These are phyloP conservation scores for Trichomonas tenax DNA, from an alignment of 208 protist species.

Conservation along the genomic window DNA sequence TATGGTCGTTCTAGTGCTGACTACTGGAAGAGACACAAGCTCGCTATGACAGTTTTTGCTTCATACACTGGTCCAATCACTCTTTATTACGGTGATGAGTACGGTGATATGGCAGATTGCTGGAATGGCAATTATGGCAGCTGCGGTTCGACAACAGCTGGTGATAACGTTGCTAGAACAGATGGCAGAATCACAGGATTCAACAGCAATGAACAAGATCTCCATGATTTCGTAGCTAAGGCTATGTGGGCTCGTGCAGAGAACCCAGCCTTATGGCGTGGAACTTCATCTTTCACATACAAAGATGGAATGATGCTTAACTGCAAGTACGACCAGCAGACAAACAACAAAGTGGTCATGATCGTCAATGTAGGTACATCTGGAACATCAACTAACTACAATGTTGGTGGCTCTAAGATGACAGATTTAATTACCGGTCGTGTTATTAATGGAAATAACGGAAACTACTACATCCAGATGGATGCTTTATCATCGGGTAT, in stretches of 20 bases:
- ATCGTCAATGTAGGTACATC: not conserved
- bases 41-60: not conserved
- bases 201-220: not conserved
- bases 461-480: not conserved
- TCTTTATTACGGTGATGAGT: not conserved
- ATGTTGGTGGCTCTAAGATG: not conserved
- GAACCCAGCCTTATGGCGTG: not conserved
- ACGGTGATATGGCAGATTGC: not conserved
- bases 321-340: not conserved
- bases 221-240: not conserved
- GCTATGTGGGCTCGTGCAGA: not conserved
- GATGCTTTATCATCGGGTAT: not conserved
- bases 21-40: constrained; percentile 7
- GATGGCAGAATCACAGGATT: not conserved
- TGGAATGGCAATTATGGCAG: not conserved
- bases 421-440: not conserved
- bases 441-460: not conserved
- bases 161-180: not conserved
- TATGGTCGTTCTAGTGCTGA: not conserved
- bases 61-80: not conserved
- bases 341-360: not conserved
- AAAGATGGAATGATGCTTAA: not conserved
- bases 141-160: not conserved
- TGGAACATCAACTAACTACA: not conserved
- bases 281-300: not conserved